Evolutionary conservation across 441 rosid species (phyloP).

Genomic region (Breynia disticha): DNA sequence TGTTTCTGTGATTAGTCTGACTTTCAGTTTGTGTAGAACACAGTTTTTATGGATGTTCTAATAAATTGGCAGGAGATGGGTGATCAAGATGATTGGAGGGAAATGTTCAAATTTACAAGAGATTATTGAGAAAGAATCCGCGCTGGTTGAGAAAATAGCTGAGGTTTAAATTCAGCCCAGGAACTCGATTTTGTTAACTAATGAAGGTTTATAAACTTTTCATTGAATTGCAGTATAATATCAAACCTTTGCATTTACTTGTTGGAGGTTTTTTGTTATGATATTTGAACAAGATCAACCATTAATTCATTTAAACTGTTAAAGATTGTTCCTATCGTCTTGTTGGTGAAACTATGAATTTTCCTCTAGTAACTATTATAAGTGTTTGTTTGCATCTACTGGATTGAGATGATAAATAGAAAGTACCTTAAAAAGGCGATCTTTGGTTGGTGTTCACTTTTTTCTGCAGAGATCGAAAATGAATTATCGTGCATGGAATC

Average conservation of each 20-base stretch:
- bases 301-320: no score
- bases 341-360: not conserved
- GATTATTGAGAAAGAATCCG: constrained; percentile 67
- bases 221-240: constrained; percentile 9
- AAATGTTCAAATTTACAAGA: constrained; percentile 35
- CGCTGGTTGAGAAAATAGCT: constrained; percentile 73
- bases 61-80: constrained; percentile 66
- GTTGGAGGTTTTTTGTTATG: no score
- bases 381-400: no score
- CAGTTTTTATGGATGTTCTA: constrained; percentile 9
- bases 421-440: not conserved
- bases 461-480: constrained; percentile 78
- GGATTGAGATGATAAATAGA: not conserved
- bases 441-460: not conserved
- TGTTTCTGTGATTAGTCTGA: no score
- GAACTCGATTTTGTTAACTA: constrained; percentile 36
- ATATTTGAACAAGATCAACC: no score
- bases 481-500: constrained; percentile 98
- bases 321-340: no score
- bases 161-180: constrained; percentile 64
- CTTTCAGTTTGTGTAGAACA: no score
- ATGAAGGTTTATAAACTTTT: constrained; percentile 43
- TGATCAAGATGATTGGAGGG: constrained; percentile 57
- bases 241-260: constrained; percentile 9
- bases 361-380: not conserved